Evolutionary conservation across 2,329 filamentous ascomycete species (phyloP).

Genomic region (Talaromyces atroroseus): DNA sequence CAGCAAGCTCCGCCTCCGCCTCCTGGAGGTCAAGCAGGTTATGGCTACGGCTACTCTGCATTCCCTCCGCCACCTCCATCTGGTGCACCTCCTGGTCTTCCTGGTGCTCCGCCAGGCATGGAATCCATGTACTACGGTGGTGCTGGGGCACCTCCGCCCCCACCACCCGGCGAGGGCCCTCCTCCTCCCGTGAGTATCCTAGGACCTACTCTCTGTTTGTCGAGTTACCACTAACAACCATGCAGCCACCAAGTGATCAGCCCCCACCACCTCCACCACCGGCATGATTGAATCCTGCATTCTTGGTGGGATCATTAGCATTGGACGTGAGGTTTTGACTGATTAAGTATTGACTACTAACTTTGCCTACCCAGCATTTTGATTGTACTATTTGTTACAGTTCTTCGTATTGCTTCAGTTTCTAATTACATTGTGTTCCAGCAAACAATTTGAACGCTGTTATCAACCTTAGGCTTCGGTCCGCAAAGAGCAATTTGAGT

Average conservation of each 20-base stretch:
- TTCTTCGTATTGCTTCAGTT: neutral
- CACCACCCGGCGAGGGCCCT: conserved; percentile 38
- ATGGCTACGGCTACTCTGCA: conserved; percentile 54
- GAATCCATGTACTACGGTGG: conserved; percentile 35
- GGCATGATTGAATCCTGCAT: conserved; percentile 18
- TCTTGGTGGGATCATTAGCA: neutral
- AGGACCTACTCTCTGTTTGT: neutral
- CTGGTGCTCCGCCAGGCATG: conserved; percentile 40
- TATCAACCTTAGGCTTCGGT: neutral
- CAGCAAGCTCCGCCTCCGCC: conserved; percentile 41
- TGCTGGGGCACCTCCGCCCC: conserved; percentile 34
- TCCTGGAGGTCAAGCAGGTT: conserved; percentile 41
- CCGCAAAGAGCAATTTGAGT: too few relatives aligned
- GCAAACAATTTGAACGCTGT: neutral
- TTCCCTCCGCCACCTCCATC: conserved; percentile 40
- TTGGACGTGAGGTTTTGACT: conserved; percentile 1
- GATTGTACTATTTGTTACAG: neutral
- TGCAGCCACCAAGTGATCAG: conserved; percentile 47
- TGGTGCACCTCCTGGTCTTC: conserved; percentile 48
- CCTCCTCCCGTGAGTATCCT: conserved; percentile 35
- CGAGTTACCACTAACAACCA: conserved; percentile 18
- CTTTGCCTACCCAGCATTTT: neutral
- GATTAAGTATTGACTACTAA: conserved; percentile 10
- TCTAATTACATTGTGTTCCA: neutral
- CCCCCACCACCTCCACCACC: conserved; percentile 59